Percentiles rank a stretch among this genome's conserved stretches.
phyloP scores from a whole-genome alignment of 768 basidiomycete species.

The Lactarius quietus region DNA sequence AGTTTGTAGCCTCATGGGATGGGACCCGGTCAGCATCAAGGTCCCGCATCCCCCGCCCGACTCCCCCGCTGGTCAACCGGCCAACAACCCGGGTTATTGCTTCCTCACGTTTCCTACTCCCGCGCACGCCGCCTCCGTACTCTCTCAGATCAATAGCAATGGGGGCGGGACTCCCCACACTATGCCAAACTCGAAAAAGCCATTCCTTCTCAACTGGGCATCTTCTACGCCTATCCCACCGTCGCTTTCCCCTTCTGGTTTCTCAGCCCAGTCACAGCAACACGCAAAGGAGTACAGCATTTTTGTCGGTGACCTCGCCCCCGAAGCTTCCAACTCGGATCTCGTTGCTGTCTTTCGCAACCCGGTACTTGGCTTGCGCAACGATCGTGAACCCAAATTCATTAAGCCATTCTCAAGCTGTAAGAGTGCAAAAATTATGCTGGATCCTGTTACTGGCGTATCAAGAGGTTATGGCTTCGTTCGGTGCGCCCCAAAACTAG shows the following conservation, averaged over 20 bases:
- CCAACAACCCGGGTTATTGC: slow-evolving; percentile 85
- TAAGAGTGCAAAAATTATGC: slow-evolving; percentile 95
- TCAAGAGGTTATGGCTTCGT: slow-evolving; percentile 93
- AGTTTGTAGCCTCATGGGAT: slow-evolving; percentile 81
- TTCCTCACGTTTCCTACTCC: slow-evolving; percentile 82
- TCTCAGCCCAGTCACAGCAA: slow-evolving; percentile 45
- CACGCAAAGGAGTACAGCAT: slow-evolving; percentile 88
- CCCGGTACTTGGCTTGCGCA: slow-evolving; percentile 78
- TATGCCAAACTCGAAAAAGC: slow-evolving; percentile 85
- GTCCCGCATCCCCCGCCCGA: slow-evolving; percentile 63
- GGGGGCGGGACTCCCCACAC: slow-evolving; percentile 44
- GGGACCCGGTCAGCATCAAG: slow-evolving; percentile 74
- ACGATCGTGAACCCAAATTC: slow-evolving; percentile 84
- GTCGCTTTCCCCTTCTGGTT: slow-evolving; percentile 34
- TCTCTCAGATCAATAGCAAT: slow-evolving; percentile 57
- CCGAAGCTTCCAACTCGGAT: slow-evolving; percentile 93
- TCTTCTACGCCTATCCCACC: slow-evolving; percentile 38
- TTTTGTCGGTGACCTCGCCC: slow-evolving; percentile 91
- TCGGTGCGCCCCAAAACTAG: slow-evolving; percentile 46
- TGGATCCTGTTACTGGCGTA: slow-evolving; percentile 85
- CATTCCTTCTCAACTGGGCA: slow-evolving; percentile 83
- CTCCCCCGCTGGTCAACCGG: slow-evolving; percentile 53
- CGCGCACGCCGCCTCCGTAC: slow-evolving; percentile 63
- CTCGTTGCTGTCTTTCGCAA: slow-evolving; percentile 91
- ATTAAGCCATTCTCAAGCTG: slow-evolving; percentile 87